phyloP scores from a whole-genome alignment of 768 basidiomycete species.

The Suillus plorans region DNA sequence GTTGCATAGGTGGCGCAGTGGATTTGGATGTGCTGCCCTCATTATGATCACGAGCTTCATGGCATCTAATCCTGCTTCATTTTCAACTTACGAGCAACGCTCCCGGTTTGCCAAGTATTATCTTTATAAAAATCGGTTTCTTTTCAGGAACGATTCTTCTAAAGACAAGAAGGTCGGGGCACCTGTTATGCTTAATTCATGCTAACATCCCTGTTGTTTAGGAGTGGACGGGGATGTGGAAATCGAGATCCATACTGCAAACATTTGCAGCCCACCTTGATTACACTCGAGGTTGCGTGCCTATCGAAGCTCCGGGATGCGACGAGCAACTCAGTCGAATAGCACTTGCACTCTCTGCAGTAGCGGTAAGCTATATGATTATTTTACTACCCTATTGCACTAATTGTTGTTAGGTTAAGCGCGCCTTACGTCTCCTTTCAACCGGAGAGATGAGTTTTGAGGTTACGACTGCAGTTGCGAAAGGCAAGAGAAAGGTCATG shows the following conservation, averaged over 20 bases:
- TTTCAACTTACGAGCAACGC: not conserved
- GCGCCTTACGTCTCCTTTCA: not conserved
- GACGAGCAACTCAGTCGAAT: not conserved
- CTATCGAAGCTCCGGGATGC: too few species aligned
- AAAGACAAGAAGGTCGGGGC: not conserved
- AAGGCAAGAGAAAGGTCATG: not conserved
- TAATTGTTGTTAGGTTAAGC: not conserved
- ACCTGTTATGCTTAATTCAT: too few species aligned
- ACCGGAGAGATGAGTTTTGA: not conserved
- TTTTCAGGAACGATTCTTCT: not conserved
- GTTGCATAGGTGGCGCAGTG: not conserved
- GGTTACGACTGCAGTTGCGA: not conserved
- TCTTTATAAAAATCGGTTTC: not conserved
- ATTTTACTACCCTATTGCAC: not conserved
- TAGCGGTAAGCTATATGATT: slow-evolving; percentile 4
- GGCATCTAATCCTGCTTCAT: not conserved
- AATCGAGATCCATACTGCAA: not conserved
- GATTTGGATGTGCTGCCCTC: not conserved
- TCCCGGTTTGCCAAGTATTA: not conserved
- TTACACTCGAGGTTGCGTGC: slow-evolving; percentile 5
- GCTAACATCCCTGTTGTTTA: slow-evolving; percentile 2
- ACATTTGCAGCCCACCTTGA: not conserved
- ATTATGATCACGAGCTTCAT: not conserved
- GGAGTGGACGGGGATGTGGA: slow-evolving; percentile 14
- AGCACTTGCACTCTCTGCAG: slow-evolving; percentile 12